These are phyloP conservation scores for Turritis glabra DNA, from an alignment of 345 rosid species.

Conservation along the genomic window DNA sequence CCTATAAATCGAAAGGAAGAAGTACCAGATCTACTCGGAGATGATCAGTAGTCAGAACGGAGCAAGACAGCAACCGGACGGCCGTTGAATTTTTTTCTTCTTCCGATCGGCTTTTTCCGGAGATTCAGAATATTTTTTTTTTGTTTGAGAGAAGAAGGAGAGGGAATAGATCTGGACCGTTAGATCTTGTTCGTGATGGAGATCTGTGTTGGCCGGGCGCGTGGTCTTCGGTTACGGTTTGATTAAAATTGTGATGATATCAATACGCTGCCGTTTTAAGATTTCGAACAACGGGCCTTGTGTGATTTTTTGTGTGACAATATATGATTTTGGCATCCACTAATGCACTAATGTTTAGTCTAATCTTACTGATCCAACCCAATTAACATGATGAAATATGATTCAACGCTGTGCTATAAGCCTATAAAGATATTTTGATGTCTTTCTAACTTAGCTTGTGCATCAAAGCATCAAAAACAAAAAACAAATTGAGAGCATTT, in stretches of 20 bases:
- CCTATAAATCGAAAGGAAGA: background rate
- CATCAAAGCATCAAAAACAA: no score
- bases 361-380: no score
- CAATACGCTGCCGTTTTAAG: background rate
- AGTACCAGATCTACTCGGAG: slow-evolving; percentile 46
- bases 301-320: background rate
- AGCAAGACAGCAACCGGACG: slow-evolving; percentile 45
- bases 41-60: slow-evolving; percentile 36
- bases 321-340: background rate
- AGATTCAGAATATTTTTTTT: slow-evolving; percentile 6
- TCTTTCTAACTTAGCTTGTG: no score
- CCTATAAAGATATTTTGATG: no score
- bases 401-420: no score
- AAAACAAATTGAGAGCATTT: no score
- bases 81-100: slow-evolving; percentile 42
- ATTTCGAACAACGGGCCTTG: background rate
- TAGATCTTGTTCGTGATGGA: slow-evolving; percentile 23
- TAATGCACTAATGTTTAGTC: no score
- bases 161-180: slow-evolving; percentile 43
- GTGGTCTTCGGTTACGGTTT: slow-evolving; percentile 30
- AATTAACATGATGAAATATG: no score
- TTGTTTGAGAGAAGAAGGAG: slow-evolving; percentile 1
- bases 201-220: slow-evolving; percentile 28
- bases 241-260: background rate
- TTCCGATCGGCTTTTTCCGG: slow-evolving; percentile 21